Base-by-base conservation (phyloP, 31 red algal genomes). In the Odonthalia washingtoniensis region DNA sequence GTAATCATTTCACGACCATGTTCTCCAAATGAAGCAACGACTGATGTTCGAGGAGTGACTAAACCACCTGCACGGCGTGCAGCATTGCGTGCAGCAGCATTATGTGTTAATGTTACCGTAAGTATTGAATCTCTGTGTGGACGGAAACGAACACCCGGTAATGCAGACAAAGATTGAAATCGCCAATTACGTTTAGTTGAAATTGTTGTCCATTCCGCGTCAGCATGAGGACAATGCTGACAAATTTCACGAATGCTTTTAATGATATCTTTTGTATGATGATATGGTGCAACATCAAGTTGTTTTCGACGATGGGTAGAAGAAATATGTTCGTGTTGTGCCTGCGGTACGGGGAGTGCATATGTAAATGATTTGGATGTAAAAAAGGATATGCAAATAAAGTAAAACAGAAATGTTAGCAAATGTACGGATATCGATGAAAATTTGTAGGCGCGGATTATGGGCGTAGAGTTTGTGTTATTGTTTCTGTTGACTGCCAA, bases 1-100 rank as follows among this genome's bases (percentile, higher is more conserved):
- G 93, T 85, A 38, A 95, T 90, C 16, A 81, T 70, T 82, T 95
- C 93, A 14, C 93, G 81, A 4, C 93, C 93, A 89, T 95, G 93
- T 53, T 90, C 87, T 18, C 93, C 93, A 60, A 94, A 94, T 17
- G 74, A 72, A 4, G 78, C 87, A 28, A 90, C 5, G 40, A 89
- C 40, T 46, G 66, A 27, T 21, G 64, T 70, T 12, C 80, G 80
- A 46, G 65, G 39, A 14, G 12, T 57, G 9, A 57, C 49, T 57
- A 21, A 9, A 46, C 46, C 35, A 1, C 57, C 9, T 31, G 9
- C 24, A 21, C 64, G 24, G 32, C 36, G 64, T 4, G 80, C 27
- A 18, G 40, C 67, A 30, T 60, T 64, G 16, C 80, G 36, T 70
- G 60, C 64, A 44, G 65, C 69, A 14, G 80, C 80, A 42, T 83